phyloP scores from a whole-genome alignment of 192 early-diverging fungal species.

The Coemansia sp. region DNA sequence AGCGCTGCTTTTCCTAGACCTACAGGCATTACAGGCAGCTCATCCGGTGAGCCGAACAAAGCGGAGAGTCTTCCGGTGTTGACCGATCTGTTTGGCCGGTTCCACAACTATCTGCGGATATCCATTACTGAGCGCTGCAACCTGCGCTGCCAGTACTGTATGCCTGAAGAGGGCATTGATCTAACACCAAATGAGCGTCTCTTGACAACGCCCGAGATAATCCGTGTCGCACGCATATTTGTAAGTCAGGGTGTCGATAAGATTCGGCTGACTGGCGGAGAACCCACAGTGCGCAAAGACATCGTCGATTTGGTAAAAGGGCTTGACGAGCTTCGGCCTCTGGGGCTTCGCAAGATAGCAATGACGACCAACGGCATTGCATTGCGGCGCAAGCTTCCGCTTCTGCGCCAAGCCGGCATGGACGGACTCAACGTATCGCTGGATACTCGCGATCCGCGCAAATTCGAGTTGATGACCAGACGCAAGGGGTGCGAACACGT shows the following conservation, averaged over 20 bases:
- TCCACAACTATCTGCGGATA: slow-evolving; percentile 93
- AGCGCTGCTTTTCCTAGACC: background rate
- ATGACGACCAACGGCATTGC: slow-evolving; percentile 98
- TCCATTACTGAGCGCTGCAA: slow-evolving; percentile 96
- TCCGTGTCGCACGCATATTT: slow-evolving; percentile 79
- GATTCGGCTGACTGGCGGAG: slow-evolving; percentile 94
- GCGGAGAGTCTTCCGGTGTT: slow-evolving; percentile 35
- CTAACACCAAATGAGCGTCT: slow-evolving; percentile 70
- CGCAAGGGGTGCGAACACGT: slow-evolving; percentile 81
- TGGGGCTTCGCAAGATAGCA: slow-evolving; percentile 78
- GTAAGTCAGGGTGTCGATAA: slow-evolving; percentile 88
- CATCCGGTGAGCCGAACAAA: background rate
- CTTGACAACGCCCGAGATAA: slow-evolving; percentile 80
- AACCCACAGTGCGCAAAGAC: slow-evolving; percentile 93
- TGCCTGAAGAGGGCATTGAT: slow-evolving; percentile 86
- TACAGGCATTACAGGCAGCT: slow-evolving; percentile 1
- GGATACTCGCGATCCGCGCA: slow-evolving; percentile 84
- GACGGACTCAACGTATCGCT: slow-evolving; percentile 89
- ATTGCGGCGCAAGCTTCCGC: slow-evolving; percentile 77
- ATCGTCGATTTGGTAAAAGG: slow-evolving; percentile 82
- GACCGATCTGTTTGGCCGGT: slow-evolving; percentile 78
- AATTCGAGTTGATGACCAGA: slow-evolving; percentile 90
- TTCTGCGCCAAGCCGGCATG: slow-evolving; percentile 71
- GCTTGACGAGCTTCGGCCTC: slow-evolving; percentile 68
- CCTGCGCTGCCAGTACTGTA: slow-evolving; percentile 96